These are phyloP conservation scores for Allantophomopsis lycopodina DNA, from an alignment of 2,329 filamentous ascomycete species.

Conservation along the genomic window DNA sequence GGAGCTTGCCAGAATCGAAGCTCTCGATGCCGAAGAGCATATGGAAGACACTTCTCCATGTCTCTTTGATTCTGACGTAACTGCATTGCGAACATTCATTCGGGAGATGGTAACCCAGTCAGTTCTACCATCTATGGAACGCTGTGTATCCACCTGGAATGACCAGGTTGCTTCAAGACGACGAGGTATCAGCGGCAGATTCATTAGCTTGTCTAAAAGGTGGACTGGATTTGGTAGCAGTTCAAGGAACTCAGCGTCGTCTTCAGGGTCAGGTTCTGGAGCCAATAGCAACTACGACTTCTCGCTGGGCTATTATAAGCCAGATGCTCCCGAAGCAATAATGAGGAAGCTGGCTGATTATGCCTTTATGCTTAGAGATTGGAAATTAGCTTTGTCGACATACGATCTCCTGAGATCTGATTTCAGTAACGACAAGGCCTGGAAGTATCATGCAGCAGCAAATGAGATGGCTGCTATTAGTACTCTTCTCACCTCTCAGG, in stretches of 20 bases:
- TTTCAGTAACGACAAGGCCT: slow-evolving; percentile 91
- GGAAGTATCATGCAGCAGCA: slow-evolving; percentile 85
- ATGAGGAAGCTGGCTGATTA: slow-evolving; percentile 92
- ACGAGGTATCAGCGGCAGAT: slow-evolving; percentile 79
- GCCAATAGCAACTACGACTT: slow-evolving; percentile 63
- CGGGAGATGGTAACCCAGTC: slow-evolving; percentile 94
- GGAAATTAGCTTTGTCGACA: slow-evolving; percentile 80
- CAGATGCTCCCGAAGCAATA: slow-evolving; percentile 74
- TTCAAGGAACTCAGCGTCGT: slow-evolving; percentile 11
- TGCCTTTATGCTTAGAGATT: slow-evolving; percentile 93
- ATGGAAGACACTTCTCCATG: slow-evolving; percentile 61
- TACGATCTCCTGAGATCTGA: slow-evolving; percentile 85
- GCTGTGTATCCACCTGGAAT: slow-evolving; percentile 84
- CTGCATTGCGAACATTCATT: slow-evolving; percentile 76
- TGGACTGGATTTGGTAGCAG: slow-evolving; percentile 70
- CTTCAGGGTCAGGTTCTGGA: slow-evolving; percentile 33
- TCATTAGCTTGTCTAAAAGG: slow-evolving; percentile 85
- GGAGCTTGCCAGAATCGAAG: slow-evolving; percentile 62
- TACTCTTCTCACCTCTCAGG: slow-evolving; percentile 63
- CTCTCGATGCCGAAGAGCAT: slow-evolving; percentile 53
- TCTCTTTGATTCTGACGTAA: slow-evolving; percentile 85
- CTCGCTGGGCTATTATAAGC: slow-evolving; percentile 65
- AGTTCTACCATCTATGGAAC: slow-evolving; percentile 91
- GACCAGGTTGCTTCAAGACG: slow-evolving; percentile 89
- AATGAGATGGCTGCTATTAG: slow-evolving; percentile 92